Evolutionary conservation across 2,329 filamentous ascomycete genomes (phyloP).

Genomic region (Neonectria faginata): DNA sequence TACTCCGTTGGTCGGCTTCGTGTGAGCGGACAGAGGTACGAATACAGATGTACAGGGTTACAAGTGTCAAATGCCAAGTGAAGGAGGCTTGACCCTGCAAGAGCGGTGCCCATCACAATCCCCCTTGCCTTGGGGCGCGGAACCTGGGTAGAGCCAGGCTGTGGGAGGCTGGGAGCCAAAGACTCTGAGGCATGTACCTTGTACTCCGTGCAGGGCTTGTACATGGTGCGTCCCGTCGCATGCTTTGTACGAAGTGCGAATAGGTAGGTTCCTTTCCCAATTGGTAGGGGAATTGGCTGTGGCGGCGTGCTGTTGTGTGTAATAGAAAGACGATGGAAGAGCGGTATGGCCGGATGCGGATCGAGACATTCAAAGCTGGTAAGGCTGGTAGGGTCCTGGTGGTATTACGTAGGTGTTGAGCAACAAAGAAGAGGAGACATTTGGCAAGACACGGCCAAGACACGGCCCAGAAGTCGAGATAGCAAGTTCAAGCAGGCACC

Average conservation of each 20-base stretch:
- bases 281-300: conserved; percentile 13
- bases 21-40: conserved; percentile 14
- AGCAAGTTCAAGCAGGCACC: conserved; percentile 14
- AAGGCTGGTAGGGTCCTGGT: conserved; percentile 26
- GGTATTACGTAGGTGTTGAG: conserved; percentile 17
- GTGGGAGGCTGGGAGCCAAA: conserved; percentile 14
- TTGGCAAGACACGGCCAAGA: conserved; percentile 12
- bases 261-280: neutral
- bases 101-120: conserved; percentile 26
- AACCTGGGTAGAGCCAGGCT: conserved; percentile 11
- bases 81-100: conserved; percentile 30
- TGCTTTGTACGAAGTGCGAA: neutral
- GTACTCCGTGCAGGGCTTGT: neutral
- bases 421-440: conserved; percentile 27
- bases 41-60: conserved; percentile 15
- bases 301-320: conserved; percentile 8
- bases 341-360: conserved; percentile 5
- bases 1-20: conserved; percentile 28
- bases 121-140: conserved; percentile 17
- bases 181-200: conserved; percentile 11
- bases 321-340: neutral
- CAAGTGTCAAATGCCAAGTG: conserved; percentile 29
- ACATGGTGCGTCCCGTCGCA: neutral
- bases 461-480: neutral
- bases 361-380: conserved; percentile 6